Conservation (phyloP, 495 filamentous ascomycete species). For the Melanomma pulvis-pyrius region DNA sequence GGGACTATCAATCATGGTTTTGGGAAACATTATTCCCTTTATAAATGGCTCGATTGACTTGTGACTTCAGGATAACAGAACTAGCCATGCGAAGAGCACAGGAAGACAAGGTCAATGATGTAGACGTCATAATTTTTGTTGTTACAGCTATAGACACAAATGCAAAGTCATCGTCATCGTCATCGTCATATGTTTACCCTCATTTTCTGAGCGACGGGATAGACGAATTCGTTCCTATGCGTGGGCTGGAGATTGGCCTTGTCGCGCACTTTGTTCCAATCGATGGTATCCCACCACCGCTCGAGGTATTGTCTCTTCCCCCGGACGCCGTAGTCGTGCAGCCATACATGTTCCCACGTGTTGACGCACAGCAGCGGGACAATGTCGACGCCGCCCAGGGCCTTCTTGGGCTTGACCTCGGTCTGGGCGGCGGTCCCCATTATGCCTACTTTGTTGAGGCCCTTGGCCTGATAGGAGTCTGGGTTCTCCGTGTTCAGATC, state of each 20-base stretch:
- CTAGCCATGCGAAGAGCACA: too few species aligned
- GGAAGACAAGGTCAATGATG: too few species aligned
- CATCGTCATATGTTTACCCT: too few species aligned
- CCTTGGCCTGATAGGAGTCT: constrained; percentile 26
- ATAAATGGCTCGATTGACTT: background rate
- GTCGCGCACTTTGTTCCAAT: constrained; percentile 72
- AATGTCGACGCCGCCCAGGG: constrained; percentile 64
- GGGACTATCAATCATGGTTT: background rate
- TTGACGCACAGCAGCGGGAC: constrained; percentile 85
- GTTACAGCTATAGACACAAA: too few species aligned
- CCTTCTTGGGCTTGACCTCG: constrained; percentile 45
- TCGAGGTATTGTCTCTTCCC: constrained; percentile 78
- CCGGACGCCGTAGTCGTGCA: constrained; percentile 78
- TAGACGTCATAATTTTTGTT: too few species aligned
- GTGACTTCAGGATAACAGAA: too few species aligned
- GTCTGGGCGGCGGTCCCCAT: constrained; percentile 45
- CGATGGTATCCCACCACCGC: constrained; percentile 82
- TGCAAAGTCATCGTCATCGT: too few species aligned
- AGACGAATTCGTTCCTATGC: too few species aligned
- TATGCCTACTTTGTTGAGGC: constrained; percentile 49
- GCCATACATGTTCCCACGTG: constrained; percentile 94
- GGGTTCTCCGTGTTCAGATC: constrained; percentile 74
- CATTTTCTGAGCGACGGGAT: too few species aligned
- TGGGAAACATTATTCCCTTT: background rate
- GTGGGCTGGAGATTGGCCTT: too few species aligned